phyloP scores from a whole-genome alignment of 495 filamentous ascomycete genomes.

The Tuber umbilicatum region DNA sequence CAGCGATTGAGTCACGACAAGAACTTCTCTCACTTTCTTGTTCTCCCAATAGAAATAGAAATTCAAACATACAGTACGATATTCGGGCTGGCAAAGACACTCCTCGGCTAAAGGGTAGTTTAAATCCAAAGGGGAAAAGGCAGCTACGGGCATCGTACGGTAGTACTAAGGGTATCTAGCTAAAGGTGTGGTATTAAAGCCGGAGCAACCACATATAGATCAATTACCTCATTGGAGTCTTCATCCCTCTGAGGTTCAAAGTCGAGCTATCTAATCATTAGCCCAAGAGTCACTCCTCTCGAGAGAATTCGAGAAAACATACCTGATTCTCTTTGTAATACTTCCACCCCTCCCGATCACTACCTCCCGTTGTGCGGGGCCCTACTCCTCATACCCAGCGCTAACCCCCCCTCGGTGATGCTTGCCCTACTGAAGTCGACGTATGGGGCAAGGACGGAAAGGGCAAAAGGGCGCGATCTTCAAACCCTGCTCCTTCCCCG shows the following conservation, averaged over 20 bases:
- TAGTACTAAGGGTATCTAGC: not conserved
- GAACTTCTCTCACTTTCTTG: not conserved
- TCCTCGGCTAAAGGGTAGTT: not conserved
- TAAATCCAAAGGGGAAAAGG: not conserved
- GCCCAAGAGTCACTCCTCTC: not conserved
- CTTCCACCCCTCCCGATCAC: slow-evolving; percentile 43
- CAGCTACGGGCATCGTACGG: not conserved
- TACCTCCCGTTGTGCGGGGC: slow-evolving; percentile 54
- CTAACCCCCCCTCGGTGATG: slow-evolving; percentile 27
- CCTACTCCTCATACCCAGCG: slow-evolving; percentile 47
- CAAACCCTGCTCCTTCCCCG: not conserved
- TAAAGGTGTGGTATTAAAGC: not conserved
- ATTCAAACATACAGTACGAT: not conserved
- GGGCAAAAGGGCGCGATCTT: slow-evolving; percentile 24
- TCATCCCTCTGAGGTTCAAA: slow-evolving; percentile 36
- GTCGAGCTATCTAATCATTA: slow-evolving; percentile 26
- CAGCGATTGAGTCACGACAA: not conserved
- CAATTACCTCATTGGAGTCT: not conserved
- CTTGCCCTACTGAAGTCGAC: slow-evolving; percentile 2
- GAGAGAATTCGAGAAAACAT: slow-evolving; percentile 23
- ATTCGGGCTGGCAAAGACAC: not conserved
- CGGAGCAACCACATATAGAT: not conserved
- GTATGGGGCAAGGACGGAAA: not conserved
- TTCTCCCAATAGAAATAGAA: not conserved
- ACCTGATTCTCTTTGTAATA: slow-evolving; percentile 71